These are phyloP conservation scores for Asterochloris erici DNA, from an alignment of 139 green algal genomes.

Conservation along the genomic window DNA sequence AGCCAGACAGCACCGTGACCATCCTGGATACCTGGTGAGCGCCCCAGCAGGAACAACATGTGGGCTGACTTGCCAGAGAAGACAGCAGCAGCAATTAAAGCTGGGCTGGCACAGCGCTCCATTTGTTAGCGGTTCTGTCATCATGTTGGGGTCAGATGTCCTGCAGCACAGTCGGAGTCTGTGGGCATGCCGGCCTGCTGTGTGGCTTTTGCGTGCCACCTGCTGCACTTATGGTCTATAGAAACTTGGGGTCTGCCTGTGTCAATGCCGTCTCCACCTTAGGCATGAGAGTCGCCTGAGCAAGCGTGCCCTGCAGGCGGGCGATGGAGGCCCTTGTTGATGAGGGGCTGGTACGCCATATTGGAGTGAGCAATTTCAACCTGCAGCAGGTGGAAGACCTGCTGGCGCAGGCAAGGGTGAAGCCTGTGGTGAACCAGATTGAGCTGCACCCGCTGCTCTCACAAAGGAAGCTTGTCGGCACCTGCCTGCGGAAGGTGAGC, in stretches of 20 bases:
- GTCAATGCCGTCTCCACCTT: too few relatives aligned
- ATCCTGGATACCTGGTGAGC: constrained; percentile 56
- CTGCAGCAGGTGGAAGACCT: constrained; percentile 63
- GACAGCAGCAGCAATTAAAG: too few relatives aligned
- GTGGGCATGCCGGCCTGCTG: too few relatives aligned
- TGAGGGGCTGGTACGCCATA: constrained; percentile 39
- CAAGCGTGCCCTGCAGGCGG: constrained; percentile 19
- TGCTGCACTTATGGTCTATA: too few relatives aligned
- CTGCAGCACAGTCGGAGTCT: too few relatives aligned
- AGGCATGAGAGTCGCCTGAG: too few relatives aligned
- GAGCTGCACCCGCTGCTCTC: constrained; percentile 79
- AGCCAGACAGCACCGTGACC: constrained; percentile 35
- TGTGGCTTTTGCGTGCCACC: too few relatives aligned
- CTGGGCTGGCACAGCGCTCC: too few relatives aligned
- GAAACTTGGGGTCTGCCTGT: too few relatives aligned
- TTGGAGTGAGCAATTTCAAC: constrained; percentile 64
- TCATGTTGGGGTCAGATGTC: too few relatives aligned
- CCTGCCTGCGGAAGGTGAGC: constrained; percentile 55
- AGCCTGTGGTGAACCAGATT: constrained; percentile 73
- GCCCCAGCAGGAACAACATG: neutral
- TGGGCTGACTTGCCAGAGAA: too few relatives aligned
- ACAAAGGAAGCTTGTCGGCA: constrained; percentile 73
- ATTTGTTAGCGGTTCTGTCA: too few relatives aligned
- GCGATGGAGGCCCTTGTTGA: constrained; percentile 62
- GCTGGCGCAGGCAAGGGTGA: constrained; percentile 45